phyloP scores from a whole-genome alignment of 139 green algal species.

The Picochlorum sp. region DNA sequence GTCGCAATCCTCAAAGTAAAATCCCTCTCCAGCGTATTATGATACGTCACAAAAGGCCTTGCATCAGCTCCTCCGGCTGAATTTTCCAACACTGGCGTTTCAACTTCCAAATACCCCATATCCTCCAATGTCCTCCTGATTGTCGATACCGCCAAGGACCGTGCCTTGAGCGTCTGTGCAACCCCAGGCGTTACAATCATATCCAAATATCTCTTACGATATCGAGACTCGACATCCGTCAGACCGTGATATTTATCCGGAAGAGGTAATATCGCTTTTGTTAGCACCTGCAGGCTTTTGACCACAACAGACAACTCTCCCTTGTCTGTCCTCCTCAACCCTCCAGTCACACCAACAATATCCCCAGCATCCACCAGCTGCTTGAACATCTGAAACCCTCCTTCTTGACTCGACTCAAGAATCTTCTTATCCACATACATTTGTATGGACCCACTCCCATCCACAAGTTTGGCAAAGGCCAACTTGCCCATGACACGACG shows the following conservation, averaged over 20 bases:
- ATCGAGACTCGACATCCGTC: constrained; percentile 89
- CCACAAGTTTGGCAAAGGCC: constrained; percentile 81
- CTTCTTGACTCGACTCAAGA: constrained; percentile 47
- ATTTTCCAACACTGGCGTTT: constrained; percentile 77
- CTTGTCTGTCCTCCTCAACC: constrained; percentile 88
- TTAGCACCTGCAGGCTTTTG: constrained; percentile 67
- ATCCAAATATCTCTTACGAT: constrained; percentile 89
- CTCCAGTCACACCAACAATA: constrained; percentile 30
- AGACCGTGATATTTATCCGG: constrained; percentile 98
- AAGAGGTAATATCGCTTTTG: constrained; percentile 90
- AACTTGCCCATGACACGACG: constrained; percentile 95
- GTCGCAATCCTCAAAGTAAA: constrained; percentile 95
- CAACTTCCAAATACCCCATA: constrained; percentile 63
- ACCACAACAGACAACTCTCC: constrained; percentile 80
- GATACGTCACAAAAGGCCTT: constrained; percentile 89
- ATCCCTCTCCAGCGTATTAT: constrained; percentile 79
- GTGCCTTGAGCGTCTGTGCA: constrained; percentile 62
- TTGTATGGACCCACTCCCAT: constrained; percentile 82
- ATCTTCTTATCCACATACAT: constrained; percentile 77
- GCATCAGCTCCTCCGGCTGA: constrained; percentile 89
- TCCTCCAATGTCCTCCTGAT: constrained; percentile 80
- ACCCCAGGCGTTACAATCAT: constrained; percentile 88
- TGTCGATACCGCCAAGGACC: constrained; percentile 62
- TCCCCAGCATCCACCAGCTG: constrained; percentile 55
- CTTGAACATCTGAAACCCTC: constrained; percentile 68